Conservation (phyloP, 2,329 filamentous ascomycete species). For the Samsoniella hepiali region DNA sequence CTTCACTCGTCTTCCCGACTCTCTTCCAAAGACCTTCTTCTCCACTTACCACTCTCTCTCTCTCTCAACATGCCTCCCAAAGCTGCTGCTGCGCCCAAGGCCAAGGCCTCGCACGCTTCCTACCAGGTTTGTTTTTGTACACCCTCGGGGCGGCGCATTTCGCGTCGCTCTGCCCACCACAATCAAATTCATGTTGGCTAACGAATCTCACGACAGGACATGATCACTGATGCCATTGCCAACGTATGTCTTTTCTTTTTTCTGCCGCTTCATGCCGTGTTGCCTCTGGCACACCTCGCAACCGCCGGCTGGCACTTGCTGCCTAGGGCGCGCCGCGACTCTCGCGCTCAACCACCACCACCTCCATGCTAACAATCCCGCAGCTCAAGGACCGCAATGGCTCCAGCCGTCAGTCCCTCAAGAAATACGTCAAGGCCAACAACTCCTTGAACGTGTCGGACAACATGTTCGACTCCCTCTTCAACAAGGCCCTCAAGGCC, state of each 20-base stretch:
- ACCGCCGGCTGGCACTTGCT: constrained; percentile 16
- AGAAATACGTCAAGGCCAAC: constrained; percentile 59
- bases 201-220: constrained; percentile 49
- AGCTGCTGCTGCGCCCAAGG: constrained; percentile 39
- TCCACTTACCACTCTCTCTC: constrained; percentile 15
- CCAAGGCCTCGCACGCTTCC: constrained; percentile 51
- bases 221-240: constrained; percentile 61
- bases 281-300: too few relatives aligned
- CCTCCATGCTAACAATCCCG: constrained; percentile 35
- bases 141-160: neutral
- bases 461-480: constrained; percentile 66
- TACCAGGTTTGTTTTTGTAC: constrained; percentile 52
- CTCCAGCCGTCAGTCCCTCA: constrained; percentile 58
- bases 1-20: constrained; percentile 20
- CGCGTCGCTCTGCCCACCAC: constrained; percentile 18
- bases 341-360: constrained; percentile 20
- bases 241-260: constrained; percentile 45
- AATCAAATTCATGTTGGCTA: constrained; percentile 17
- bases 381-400: constrained; percentile 63
- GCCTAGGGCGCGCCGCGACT: neutral
- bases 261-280: too few relatives aligned
- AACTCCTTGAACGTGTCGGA: constrained; percentile 47
- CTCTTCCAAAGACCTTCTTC: constrained; percentile 15
- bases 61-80: constrained; percentile 55
- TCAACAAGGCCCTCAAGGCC: constrained; percentile 79